Base-by-base conservation (phyloP, 371 early-diverging fungal genomes). In the Catenaria anguillulae region DNA sequence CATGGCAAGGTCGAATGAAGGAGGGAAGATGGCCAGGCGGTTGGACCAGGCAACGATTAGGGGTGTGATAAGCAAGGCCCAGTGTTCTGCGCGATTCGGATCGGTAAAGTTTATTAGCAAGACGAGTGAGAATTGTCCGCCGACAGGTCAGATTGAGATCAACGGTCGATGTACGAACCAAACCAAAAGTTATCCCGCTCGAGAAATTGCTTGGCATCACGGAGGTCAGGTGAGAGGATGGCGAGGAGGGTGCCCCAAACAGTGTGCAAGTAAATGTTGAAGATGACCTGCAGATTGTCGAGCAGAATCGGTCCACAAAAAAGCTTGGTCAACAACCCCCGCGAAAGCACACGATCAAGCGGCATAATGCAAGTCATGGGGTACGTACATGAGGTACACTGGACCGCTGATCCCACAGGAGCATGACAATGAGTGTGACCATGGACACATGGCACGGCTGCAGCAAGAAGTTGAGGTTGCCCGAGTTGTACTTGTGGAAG, bases 381-480 rank as follows among this genome's bases (percentile, higher is more conserved):
- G 19, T 4, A 55, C 58, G 42, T 19, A 58, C 58, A 35, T 58
- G 58, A 24, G 58, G 58, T 15, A 42, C 43, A 15, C 43, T 31
- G 37, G 35, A 24, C 58, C 2, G 8, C 15, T n/a, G 36, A 19
- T 33, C 21, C 55, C 70, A 73, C 31, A 66, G 55, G 70, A 83
- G 65, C 64, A 75, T 74, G 34, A 70, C 37, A 62, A 79, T 73
- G 60, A 83, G 60, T 46, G 80, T 35, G 61, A 77, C 64, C 6
- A 78, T 78, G 36, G 76, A 77, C 75, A 83, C 74, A 64, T 83
- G 83, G 67, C 83, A 83, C 8, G 83, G 83, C 60, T 83, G 83
- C 17, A 81, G 68, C 73, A 83, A 71, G 61, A 74, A 82, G 21
- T 80, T 36, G 42, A 72, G 59, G 55, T 74, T 77, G 34, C 71